A percentile compares a stretch with the other conserved stretches of the same genome.
Evolutionary conservation across 2,329 filamentous ascomycete genomes (phyloP).

Genomic region (Fusarium pseudocircinatum): DNA sequence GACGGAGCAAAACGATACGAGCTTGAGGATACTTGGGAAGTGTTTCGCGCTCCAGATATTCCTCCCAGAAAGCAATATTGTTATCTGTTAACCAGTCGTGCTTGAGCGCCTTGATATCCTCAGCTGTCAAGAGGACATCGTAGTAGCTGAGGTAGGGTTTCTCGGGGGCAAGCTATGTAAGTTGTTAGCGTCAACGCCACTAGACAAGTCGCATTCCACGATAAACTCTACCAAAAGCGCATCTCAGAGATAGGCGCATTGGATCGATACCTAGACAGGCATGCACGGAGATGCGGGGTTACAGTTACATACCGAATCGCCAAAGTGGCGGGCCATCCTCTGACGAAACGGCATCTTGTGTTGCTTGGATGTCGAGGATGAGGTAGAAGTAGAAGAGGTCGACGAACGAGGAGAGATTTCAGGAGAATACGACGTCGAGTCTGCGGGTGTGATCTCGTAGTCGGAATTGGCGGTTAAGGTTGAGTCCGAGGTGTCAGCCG

Average conservation of each 20-base stretch:
- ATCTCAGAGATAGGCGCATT: constrained; percentile 19
- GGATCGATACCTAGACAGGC: neutral
- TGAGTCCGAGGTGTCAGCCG: constrained; percentile 32
- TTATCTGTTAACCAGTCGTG: constrained; percentile 98
- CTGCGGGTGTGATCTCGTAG: constrained; percentile 29
- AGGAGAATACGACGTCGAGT: constrained; percentile 13
- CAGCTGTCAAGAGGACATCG: constrained; percentile 72
- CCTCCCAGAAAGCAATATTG: constrained; percentile 98
- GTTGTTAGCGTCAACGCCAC: constrained; percentile 20
- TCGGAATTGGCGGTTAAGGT: constrained; percentile 36
- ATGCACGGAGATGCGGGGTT: constrained; percentile 26
- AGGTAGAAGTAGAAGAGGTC: constrained; percentile 16
- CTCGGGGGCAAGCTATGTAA: constrained; percentile 58
- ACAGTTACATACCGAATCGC: constrained; percentile 56
- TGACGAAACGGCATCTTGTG: constrained; percentile 52
- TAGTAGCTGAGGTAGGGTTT: constrained; percentile 55
- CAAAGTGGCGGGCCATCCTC: constrained; percentile 58
- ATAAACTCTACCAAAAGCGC: constrained; percentile 2
- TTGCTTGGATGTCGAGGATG: constrained; percentile 29
- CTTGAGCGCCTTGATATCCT: constrained; percentile 88
- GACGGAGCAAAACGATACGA: constrained; percentile 88
- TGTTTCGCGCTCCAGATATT: constrained; percentile 92
- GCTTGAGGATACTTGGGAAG: constrained; percentile 82
- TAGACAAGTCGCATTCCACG: constrained; percentile 8
- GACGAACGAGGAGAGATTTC: constrained; percentile 21